Conservation (phyloP, 768 basidiomycete species). For the Auricularia auricula-judae region DNA sequence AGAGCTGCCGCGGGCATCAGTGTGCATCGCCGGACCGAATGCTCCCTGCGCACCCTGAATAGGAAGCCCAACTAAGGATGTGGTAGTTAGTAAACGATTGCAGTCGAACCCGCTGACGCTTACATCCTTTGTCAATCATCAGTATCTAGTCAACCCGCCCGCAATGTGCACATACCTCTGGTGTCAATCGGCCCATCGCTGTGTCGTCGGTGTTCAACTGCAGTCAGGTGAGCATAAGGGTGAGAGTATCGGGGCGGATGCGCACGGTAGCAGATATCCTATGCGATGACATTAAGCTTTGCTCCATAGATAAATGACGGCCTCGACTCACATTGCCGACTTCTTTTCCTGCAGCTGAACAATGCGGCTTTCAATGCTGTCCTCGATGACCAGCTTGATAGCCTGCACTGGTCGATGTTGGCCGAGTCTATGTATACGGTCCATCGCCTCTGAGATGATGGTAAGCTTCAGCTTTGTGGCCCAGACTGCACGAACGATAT, state of each 20-base stretch:
- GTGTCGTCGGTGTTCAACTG: slow-evolving; percentile 65
- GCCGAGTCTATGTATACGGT: slow-evolving; percentile 93
- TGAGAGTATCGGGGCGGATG: neutral
- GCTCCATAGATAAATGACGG: neutral
- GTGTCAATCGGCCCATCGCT: slow-evolving; percentile 89
- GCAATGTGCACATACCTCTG: slow-evolving; percentile 34
- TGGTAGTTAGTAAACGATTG: slow-evolving; percentile 3
- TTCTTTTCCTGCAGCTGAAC: slow-evolving; percentile 98
- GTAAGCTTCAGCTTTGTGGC: neutral
- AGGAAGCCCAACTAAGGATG: slow-evolving; percentile 39
- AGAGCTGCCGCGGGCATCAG: too few relatives aligned
- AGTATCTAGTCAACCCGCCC: slow-evolving; percentile 31
- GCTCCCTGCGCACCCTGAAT: slow-evolving; percentile 35
- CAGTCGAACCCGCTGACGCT: slow-evolving; percentile 4
- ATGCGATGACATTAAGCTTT: neutral
- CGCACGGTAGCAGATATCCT: slow-evolving; percentile 43
- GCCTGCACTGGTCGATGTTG: slow-evolving; percentile 89
- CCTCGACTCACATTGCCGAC: slow-evolving; percentile 66
- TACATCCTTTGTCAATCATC: slow-evolving; percentile 11
- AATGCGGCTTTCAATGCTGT: slow-evolving; percentile 93
- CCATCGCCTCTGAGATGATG: slow-evolving; percentile 70
- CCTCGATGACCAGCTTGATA: slow-evolving; percentile 89
- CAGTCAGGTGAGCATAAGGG: slow-evolving; percentile 17
- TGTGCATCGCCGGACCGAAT: neutral
- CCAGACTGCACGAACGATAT: slow-evolving; percentile 14